These are phyloP conservation scores for Yamadazyma kitorensis DNA, from an alignment of 805 yeast genomes.

Conservation along the genomic window DNA sequence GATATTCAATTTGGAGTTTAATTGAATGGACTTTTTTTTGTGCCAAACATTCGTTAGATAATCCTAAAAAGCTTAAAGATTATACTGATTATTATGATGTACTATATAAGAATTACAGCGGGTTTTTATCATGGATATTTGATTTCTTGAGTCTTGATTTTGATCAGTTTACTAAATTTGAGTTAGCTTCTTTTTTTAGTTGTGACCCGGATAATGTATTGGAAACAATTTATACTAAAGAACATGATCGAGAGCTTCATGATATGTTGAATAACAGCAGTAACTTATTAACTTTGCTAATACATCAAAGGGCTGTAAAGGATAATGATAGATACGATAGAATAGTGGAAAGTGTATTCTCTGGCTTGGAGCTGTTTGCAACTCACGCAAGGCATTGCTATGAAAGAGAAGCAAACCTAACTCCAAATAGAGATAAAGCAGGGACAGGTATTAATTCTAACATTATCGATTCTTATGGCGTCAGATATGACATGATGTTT, in stretches of 20 bases:
- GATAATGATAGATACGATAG: no score
- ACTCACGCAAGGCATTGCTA: slow-evolving; percentile 22
- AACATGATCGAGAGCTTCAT: neutral
- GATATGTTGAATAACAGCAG: no score
- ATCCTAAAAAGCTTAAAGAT: neutral
- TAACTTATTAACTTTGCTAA: no score
- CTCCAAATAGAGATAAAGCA: slow-evolving; percentile 6
- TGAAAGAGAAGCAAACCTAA: slow-evolving; percentile 22
- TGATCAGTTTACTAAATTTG: neutral
- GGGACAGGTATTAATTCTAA: no score
- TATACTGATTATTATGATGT: neutral
- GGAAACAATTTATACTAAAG: no score
- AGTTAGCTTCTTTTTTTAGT: neutral
- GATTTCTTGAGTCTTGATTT: slow-evolving; percentile 4
- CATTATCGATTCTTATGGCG: slow-evolving; percentile 1
- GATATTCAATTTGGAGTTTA: slow-evolving; percentile 29
- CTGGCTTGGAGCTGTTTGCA: neutral
- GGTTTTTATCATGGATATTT: slow-evolving; percentile 2
- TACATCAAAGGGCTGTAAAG: no score
- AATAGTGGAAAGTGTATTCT: neutral
- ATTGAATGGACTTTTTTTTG: slow-evolving; percentile 37
- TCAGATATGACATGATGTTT: no score
- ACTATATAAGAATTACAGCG: slow-evolving; percentile 1
- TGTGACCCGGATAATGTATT: no score
- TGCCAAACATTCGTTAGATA: slow-evolving; percentile 14